A percentile compares a stretch with the other conserved stretches of the same genome.
phyloP scores from a whole-genome alignment of 2,329 filamentous ascomycete genomes.

The Fusarium duplospermum region DNA sequence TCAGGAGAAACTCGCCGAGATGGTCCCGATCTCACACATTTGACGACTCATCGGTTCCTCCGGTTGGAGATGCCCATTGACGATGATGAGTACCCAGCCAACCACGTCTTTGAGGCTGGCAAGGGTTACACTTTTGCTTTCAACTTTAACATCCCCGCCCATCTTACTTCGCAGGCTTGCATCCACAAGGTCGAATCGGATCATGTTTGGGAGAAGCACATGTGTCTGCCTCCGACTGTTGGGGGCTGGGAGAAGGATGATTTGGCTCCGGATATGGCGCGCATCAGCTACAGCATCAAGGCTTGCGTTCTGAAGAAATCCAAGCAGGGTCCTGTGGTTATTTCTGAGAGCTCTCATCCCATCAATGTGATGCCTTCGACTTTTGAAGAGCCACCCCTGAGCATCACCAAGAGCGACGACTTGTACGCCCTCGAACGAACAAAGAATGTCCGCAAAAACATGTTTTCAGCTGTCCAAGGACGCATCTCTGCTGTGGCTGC shows the following conservation, averaged over 20 bases:
- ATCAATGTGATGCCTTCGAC: constrained; percentile 38
- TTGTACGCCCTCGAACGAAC: constrained; percentile 27
- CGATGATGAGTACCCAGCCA: constrained; percentile 24
- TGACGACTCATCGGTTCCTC: constrained; percentile 38
- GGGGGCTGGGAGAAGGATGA: constrained; percentile 39
- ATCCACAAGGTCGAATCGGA: constrained; percentile 17
- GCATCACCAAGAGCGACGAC: constrained; percentile 30
- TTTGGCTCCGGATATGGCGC: constrained; percentile 28
- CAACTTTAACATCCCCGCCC: constrained; percentile 39
- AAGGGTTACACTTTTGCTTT: constrained; percentile 37
- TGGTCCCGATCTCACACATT: constrained; percentile 33
- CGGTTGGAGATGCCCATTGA: constrained; percentile 37
- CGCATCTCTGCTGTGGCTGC: constrained; percentile 32
- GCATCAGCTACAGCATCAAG: constrained; percentile 32
- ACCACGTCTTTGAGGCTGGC: constrained; percentile 23
- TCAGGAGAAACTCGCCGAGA: constrained; percentile 32
- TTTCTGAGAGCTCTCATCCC: constrained; percentile 17
- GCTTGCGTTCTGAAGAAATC: constrained; percentile 14
- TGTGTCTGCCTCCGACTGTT: constrained; percentile 32
- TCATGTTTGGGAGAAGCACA: constrained; percentile 29
- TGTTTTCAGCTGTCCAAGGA: constrained; percentile 32
- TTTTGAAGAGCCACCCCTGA: constrained; percentile 37
- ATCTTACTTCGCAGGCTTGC: constrained; percentile 35
- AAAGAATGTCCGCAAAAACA: constrained; percentile 37
- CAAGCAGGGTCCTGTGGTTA: constrained; percentile 5